Evolutionary conservation across 2,329 filamentous ascomycete genomes (phyloP).

Genomic region (Venturia effusa): DNA sequence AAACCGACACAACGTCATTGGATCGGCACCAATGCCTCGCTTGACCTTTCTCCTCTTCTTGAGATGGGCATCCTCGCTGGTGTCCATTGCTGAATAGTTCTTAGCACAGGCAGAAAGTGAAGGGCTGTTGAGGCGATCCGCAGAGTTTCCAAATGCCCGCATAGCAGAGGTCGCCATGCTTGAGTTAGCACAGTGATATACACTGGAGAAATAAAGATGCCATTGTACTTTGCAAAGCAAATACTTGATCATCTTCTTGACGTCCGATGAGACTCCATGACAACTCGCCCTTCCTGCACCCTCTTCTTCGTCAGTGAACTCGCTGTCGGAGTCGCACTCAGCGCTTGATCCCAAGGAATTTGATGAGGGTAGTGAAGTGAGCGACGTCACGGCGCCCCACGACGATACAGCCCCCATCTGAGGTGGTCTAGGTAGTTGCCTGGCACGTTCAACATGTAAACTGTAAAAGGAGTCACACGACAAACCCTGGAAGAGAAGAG

Average conservation of each 20-base stretch:
- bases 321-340: neutral
- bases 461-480: neutral
- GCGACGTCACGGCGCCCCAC: neutral
- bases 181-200: neutral
- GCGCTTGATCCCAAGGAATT: neutral
- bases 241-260: slow-evolving; percentile 1
- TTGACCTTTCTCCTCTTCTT: neutral
- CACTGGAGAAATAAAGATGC: neutral
- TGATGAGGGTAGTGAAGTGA: neutral
- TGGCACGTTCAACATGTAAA: neutral
- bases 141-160: neutral
- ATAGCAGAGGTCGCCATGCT: neutral
- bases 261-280: neutral
- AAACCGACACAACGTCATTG: slow-evolving; percentile 15
- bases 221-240: neutral
- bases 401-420: neutral
- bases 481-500: neutral
- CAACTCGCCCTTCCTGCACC: neutral
- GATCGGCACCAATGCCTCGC: neutral
- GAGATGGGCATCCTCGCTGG: neutral
- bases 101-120: neutral
- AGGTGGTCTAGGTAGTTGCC: neutral
- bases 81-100: neutral
- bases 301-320: neutral
- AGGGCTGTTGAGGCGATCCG: neutral